phyloP scores from a whole-genome alignment of 2,329 filamentous ascomycete species.

The Colletotrichum sublineola region DNA sequence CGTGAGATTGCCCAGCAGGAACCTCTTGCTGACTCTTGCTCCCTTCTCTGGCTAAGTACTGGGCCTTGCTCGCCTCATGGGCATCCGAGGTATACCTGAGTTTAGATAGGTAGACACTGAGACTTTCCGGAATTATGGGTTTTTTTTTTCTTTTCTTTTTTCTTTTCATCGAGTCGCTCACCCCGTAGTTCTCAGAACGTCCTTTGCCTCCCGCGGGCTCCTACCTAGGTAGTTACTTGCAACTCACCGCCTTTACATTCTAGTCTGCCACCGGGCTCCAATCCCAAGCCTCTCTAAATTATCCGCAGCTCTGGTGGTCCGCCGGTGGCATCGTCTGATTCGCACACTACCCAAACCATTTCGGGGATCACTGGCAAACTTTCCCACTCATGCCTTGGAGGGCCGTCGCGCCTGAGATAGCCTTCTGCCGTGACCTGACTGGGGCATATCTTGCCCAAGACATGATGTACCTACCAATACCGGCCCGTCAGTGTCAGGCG shows the following conservation, averaged over 20 bases:
- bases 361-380: too few species aligned
- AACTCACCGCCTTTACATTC: conserved; percentile 15
- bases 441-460: conserved; percentile 13
- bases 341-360: background rate
- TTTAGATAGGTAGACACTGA: too few species aligned
- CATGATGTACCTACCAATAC: background rate
- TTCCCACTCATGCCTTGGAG: background rate
- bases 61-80: background rate
- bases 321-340: background rate
- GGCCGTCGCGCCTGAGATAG: background rate
- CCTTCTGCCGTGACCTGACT: background rate
- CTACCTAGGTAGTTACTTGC: too few species aligned
- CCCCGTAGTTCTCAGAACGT: background rate
- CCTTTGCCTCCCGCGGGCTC: background rate
- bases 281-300: background rate
- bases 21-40: background rate
- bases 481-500: background rate
- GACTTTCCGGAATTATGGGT: background rate
- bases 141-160: background rate
- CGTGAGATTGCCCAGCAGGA: background rate
- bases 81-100: background rate
- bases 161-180: background rate
- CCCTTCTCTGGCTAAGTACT: background rate
- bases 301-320: background rate
- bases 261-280: background rate